A percentile compares a stretch with the other conserved stretches of the same genome.
Evolutionary conservation across 2,329 filamentous ascomycete species (phyloP).

Genomic region (Ceratocystis eucalypticola): DNA sequence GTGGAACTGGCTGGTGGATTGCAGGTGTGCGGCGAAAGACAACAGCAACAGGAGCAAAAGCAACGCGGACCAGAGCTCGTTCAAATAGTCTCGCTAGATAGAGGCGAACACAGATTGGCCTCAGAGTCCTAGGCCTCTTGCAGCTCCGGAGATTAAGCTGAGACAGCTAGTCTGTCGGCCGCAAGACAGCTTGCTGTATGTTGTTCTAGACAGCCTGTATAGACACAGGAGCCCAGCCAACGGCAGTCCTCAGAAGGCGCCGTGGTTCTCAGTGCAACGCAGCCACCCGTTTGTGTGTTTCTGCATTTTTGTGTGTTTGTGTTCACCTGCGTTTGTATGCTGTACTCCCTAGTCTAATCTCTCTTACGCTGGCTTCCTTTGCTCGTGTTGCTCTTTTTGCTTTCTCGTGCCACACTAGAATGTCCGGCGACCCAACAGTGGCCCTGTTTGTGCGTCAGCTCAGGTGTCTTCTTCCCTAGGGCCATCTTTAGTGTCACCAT

Average conservation of each 20-base stretch:
- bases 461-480: too few species aligned
- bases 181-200: not conserved
- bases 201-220: too few species aligned
- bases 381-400: not conserved
- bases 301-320: too few species aligned
- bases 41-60: not conserved
- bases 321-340: too few species aligned
- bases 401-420: not conserved
- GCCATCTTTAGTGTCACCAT: too few species aligned
- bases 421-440: not conserved
- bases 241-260: too few species aligned
- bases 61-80: not conserved
- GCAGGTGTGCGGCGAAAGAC: not conserved
- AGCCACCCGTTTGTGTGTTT: too few species aligned
- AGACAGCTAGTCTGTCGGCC: not conserved
- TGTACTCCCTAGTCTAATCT: too few species aligned
- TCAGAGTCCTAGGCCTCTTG: not conserved
- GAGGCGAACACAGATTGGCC: not conserved
- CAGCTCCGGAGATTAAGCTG: constrained; percentile 4
- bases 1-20: not conserved
- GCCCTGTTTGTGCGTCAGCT: too few species aligned
- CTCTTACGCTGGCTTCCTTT: too few species aligned
- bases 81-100: not conserved
- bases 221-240: too few species aligned
- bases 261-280: too few species aligned